Percentiles rank a stretch among this genome's conserved stretches.
Conservation (phyloP, 768 basidiomycete species). For the Roridomyces roridus region DNA sequence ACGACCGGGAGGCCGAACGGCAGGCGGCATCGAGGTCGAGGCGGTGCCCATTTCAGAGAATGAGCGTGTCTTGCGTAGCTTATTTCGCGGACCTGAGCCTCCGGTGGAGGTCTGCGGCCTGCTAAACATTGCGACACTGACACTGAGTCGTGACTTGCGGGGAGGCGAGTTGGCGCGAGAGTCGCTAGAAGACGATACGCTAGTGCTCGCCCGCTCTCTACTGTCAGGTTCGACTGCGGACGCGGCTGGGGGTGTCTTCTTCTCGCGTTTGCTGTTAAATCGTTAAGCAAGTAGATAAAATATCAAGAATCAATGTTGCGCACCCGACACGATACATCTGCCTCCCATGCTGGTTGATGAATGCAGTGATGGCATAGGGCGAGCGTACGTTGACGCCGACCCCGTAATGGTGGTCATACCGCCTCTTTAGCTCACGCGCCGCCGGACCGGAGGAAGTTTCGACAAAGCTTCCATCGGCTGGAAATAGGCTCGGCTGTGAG, state of each 20-base stretch:
- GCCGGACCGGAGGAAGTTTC: constrained; percentile 81
- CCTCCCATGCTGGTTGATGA: constrained; percentile 82
- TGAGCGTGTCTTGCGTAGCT: constrained; percentile 76
- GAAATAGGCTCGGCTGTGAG: constrained; percentile 21
- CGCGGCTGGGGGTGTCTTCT: constrained; percentile 63
- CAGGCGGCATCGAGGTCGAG: constrained; percentile 30
- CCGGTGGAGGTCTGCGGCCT: constrained; percentile 34
- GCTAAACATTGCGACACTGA: constrained; percentile 64
- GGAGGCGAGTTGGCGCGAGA: constrained; percentile 54
- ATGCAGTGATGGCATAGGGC: constrained; percentile 83
- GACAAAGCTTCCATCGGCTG: constrained; percentile 77
- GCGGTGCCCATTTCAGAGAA: constrained; percentile 61
- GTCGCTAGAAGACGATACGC: constrained; percentile 42
- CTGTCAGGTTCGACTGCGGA: constrained; percentile 53
- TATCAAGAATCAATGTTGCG: constrained; percentile 34
- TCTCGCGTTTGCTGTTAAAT: constrained; percentile 58
- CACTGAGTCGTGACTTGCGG: constrained; percentile 72
- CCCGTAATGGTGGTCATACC: constrained; percentile 72
- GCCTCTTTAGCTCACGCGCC: constrained; percentile 78
- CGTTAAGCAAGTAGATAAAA: constrained; percentile 3
- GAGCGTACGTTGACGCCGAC: constrained; percentile 73
- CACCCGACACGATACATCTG: constrained; percentile 81
- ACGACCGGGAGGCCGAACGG: constrained; percentile 50
- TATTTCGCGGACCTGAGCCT: constrained; percentile 45
- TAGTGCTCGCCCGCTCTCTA: too few species aligned